A percentile compares a stretch with the other conserved stretches of the same genome.
These are phyloP conservation scores for Cystobasidiopsis lactophilus DNA, from an alignment of 768 basidiomycete species.

Conservation along the genomic window DNA sequence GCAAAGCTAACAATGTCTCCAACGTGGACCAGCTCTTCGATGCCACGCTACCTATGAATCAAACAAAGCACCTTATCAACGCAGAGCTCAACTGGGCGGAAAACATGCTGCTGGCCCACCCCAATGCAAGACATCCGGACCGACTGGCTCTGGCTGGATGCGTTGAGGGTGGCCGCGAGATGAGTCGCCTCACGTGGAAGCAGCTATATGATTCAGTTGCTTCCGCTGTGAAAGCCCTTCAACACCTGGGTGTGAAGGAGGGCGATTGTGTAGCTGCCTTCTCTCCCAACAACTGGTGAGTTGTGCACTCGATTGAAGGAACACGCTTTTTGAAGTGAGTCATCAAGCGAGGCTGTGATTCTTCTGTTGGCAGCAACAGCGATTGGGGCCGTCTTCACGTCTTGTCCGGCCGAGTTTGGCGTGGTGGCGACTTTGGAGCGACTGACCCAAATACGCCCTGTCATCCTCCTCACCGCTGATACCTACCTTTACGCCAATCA, in stretches of 20 bases:
- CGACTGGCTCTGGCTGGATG: slow-evolving; percentile 14
- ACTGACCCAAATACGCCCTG: slow-evolving; percentile 15
- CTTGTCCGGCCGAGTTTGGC: slow-evolving; percentile 7
- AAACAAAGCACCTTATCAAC: slow-evolving; percentile 3
- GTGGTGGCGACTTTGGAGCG: slow-evolving; percentile 8
- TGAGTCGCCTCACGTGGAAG: slow-evolving; percentile 14
- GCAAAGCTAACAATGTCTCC: no score
- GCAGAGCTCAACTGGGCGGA: slow-evolving; percentile 11
- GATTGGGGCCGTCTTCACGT: slow-evolving; percentile 4
- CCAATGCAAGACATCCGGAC: slow-evolving; percentile 9
- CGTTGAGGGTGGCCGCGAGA: slow-evolving; percentile 8
- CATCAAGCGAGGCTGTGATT: slow-evolving; percentile 12
- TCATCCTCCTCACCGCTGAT: slow-evolving; percentile 18
- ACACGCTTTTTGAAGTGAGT: no score
- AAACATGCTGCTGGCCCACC: slow-evolving; percentile 19
- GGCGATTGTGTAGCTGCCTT: slow-evolving; percentile 19
- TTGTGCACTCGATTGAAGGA: no score
- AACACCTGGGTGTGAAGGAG: slow-evolving; percentile 7
- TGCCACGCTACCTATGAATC: slow-evolving; percentile 4
- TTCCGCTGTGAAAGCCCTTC: slow-evolving; percentile 11
- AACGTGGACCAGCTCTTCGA: slow-evolving; percentile 12
- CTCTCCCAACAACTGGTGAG: slow-evolving; percentile 13
- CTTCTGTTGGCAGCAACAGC: slow-evolving; percentile 11
- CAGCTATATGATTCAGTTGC: slow-evolving; percentile 17
- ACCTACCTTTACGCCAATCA: slow-evolving; percentile 16